phyloP scores from a whole-genome alignment of 2,329 filamentous ascomycete species.

The Trichoderma gracile region DNA sequence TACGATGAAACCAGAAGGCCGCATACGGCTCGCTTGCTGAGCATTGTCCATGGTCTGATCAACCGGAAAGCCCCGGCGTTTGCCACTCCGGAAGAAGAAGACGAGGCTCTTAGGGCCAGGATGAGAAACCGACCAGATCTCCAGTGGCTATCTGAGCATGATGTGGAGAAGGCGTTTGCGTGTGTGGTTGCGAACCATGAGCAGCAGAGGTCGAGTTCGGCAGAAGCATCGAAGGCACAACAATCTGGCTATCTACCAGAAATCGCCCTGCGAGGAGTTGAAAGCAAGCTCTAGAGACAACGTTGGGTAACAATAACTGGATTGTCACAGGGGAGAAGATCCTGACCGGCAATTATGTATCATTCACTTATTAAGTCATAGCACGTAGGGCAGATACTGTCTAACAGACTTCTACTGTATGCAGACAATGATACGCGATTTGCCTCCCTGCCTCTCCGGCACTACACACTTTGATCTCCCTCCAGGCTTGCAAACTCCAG shows the following conservation, averaged over 20 bases:
- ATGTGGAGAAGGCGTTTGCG: constrained; percentile 24
- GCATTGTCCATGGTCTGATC: constrained; percentile 22
- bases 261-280: not conserved
- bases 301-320: too few relatives aligned
- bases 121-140: constrained; percentile 26
- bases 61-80: constrained; percentile 2
- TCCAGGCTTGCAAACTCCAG: constrained; percentile 2
- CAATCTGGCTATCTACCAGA: not conserved
- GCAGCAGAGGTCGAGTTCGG: too few relatives aligned
- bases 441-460: rapidly evolving
- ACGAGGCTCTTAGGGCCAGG: constrained; percentile 21
- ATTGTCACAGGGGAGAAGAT: too few relatives aligned
- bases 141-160: constrained; percentile 28
- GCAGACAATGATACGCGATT: not conserved
- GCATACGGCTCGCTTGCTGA: constrained; percentile 24
- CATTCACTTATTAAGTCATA: too few relatives aligned
- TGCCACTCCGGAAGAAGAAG: constrained; percentile 18
- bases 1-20: constrained; percentile 27
- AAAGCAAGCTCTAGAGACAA: not conserved
- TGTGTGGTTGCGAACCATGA: not conserved
- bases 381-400: too few relatives aligned
- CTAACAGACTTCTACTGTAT: too few relatives aligned
- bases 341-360: too few relatives aligned
- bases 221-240: too few relatives aligned
- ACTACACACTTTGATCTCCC: not conserved